Conservation (phyloP, 768 basidiomycete genomes). For the Krasilnikovozyma curviuscula region DNA sequence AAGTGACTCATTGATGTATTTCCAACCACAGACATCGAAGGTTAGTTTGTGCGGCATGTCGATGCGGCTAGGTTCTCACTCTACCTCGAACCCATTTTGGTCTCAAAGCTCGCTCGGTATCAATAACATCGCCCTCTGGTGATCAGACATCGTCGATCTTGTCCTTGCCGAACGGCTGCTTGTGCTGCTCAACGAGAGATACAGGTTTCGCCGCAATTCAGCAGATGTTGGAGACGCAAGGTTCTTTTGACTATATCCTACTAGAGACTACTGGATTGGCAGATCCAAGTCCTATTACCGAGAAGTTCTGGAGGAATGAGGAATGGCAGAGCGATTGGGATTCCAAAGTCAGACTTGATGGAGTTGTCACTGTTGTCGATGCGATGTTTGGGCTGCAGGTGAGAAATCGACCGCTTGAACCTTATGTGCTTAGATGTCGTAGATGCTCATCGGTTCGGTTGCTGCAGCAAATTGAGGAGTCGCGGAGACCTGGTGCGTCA, state of each 20-base stretch:
- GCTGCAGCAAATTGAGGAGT: conserved; percentile 59
- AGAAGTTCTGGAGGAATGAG: conserved; percentile 31
- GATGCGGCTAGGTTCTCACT: no score
- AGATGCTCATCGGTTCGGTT: not conserved
- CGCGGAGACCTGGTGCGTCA: conserved; percentile 38
- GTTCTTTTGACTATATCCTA: conserved; percentile 82
- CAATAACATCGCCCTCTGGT: conserved; percentile 3
- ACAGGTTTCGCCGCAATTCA: conserved; percentile 82
- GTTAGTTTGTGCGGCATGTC: no score
- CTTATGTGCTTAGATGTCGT: not conserved
- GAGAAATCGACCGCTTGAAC: conserved; percentile 8
- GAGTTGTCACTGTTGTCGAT: conserved; percentile 82
- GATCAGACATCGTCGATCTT: conserved; percentile 1
- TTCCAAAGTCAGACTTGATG: conserved; percentile 37
- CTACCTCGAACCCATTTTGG: conserved; percentile 5
- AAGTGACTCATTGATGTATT: no score
- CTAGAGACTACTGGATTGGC: conserved; percentile 91
- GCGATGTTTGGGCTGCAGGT: conserved; percentile 57
- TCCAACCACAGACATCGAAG: no score
- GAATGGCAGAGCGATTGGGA: no score
- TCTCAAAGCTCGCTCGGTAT: conserved; percentile 2
- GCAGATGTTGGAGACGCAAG: conserved; percentile 66
- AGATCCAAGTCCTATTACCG: conserved; percentile 47
- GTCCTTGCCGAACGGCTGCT: conserved; percentile 45
- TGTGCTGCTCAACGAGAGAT: conserved; percentile 98